These are phyloP conservation scores for Hypoxylon crocopeplum DNA, from an alignment of 495 filamentous ascomycete species.

Conservation along the genomic window DNA sequence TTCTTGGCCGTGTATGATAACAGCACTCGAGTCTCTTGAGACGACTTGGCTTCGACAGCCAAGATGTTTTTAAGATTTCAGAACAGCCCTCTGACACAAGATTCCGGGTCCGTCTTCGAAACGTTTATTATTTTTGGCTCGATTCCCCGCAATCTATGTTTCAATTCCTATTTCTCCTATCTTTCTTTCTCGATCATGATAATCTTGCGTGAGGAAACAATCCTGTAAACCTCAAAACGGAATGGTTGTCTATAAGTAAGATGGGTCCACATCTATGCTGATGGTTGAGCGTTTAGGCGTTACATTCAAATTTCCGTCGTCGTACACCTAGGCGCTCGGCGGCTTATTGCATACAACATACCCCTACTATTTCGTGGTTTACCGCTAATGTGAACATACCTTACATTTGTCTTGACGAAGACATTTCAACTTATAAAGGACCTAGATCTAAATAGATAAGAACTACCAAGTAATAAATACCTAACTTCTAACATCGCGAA, in stretches of 20 bases:
- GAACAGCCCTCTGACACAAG: constrained; percentile 33
- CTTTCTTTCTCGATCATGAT: no score
- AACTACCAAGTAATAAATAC: no score
- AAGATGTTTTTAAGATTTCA: constrained; percentile 24
- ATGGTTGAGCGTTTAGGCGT: constrained; percentile 3
- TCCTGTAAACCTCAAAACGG: no score
- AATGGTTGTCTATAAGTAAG: no score
- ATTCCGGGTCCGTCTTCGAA: constrained; percentile 13
- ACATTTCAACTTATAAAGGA: neutral
- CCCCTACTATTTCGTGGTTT: constrained; percentile 13
- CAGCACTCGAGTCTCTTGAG: constrained; percentile 14
- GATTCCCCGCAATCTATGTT: constrained; percentile 29
- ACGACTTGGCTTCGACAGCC: constrained; percentile 39
- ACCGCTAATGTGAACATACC: constrained; percentile 5
- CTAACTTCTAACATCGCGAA: no score
- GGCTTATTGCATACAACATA: constrained; percentile 1
- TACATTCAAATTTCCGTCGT: neutral
- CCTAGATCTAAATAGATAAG: no score
- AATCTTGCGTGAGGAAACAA: no score
- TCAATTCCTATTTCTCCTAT: constrained; percentile 9
- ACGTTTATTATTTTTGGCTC: constrained; percentile 28
- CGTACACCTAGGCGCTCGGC: constrained; percentile 17
- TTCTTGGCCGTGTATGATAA: constrained; percentile 24
- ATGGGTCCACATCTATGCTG: no score
- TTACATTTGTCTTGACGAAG: no score